These are phyloP conservation scores for Aspergillus udagawae DNA, from an alignment of 2,329 filamentous ascomycete genomes.

Conservation along the genomic window DNA sequence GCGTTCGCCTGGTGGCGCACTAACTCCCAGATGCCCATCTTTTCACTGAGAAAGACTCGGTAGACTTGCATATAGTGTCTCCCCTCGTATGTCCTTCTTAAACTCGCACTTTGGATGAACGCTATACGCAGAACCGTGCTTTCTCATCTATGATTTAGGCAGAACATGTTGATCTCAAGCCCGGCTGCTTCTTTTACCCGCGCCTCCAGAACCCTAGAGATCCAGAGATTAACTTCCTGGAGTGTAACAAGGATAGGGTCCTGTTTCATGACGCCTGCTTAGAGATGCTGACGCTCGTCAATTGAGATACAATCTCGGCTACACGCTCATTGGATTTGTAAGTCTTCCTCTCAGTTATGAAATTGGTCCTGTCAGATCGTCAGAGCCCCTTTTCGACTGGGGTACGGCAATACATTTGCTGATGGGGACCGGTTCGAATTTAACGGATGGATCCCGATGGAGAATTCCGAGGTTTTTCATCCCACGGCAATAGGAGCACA, in stretches of 20 bases:
- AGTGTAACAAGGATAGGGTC: not conserved
- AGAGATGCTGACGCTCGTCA: not conserved
- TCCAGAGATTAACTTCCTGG: not conserved
- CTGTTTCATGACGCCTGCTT: not conserved
- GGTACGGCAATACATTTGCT: slow-evolving; percentile 1
- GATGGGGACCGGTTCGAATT: not conserved
- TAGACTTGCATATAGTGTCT: not conserved
- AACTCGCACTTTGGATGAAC: too few relatives aligned
- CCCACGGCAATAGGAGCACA: not conserved
- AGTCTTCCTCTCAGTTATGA: not conserved
- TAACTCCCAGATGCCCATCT: not conserved
- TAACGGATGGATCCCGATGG: too few relatives aligned
- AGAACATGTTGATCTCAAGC: not conserved
- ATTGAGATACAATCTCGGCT: not conserved
- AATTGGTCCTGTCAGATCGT: slow-evolving; percentile 3
- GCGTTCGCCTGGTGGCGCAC: not conserved
- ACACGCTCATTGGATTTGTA: not conserved
- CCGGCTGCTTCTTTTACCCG: not conserved
- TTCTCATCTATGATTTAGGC: not conserved
- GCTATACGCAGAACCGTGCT: too few relatives aligned
- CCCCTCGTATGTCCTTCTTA: not conserved
- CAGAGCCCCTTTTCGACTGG: slow-evolving; percentile 5
- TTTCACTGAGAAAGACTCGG: not conserved
- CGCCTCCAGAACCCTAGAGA: not conserved
- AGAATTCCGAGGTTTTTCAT: not conserved